Evolutionary conservation across 2,329 filamentous ascomycete species (phyloP), one percentile per base, ranked within the genome.

Genomic region (Arthrobotrys entomopaga): DNA sequence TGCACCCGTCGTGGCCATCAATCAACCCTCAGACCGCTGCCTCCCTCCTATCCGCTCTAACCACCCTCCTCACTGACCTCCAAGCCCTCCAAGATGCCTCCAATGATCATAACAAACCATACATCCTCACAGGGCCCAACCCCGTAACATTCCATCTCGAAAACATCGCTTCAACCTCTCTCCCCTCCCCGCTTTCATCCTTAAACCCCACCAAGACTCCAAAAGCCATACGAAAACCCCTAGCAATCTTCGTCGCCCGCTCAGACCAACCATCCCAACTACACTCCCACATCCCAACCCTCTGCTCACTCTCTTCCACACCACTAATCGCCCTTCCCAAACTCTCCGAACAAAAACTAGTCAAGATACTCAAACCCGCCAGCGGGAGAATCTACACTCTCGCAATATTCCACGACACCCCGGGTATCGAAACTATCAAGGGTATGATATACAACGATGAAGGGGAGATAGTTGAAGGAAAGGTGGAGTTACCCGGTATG

Each of bases 121-220:
- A 24, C n/a, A 43, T 92, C 43, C 86, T 91, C 56, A 82, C 91
- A 54, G 90, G 91, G 1, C 82, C 92, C 50, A 86, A 88, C 77
- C 84, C 82, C 67, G 87, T 91, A 67, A 89, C 87, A 3, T 85
- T 87, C 16, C 83, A 83, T 56, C 83, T 93, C 1, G 85, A 89
- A 73, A 79, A 80, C 19, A 78, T 81, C 26, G 81, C 84, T 3
- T 64, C 59, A 0, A 24, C 43, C 16, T 11, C 56, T 5, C 29
- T 65, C 11, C 74, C 74, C 6, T 11, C 53, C 3, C 38, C 76
- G 1, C 57, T 56, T 10, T 16, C 53, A 19, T 4, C 43, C 24
- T 46, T 40, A 22, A 65, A 56, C 49, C 20, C 3, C 7, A 34
- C 24, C 19, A 19, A n/a, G 7, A 13, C 59, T 7, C 34, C 29